Percentiles rank a stretch among this genome's conserved stretches.
phyloP scores from a whole-genome alignment of 1,284 basidiomycete genomes.

The Hypsizygus ulmarius region DNA sequence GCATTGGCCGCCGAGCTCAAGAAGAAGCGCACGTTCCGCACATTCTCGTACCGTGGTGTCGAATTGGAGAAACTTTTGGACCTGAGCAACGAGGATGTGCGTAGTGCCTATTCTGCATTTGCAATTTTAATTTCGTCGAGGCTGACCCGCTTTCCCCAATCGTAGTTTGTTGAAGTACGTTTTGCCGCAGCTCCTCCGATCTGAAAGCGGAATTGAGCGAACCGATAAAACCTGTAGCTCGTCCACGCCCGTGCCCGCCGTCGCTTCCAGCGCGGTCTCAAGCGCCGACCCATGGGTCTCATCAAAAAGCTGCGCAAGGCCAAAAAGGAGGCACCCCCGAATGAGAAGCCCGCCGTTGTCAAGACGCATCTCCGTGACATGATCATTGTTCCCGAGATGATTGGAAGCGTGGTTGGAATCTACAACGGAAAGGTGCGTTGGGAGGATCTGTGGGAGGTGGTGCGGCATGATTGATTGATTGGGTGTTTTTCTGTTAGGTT shows the following conservation, averaged over 20 bases:
- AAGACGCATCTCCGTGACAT: conserved; percentile 99
- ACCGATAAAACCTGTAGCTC: conserved; percentile 51
- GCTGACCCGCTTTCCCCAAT: conserved; percentile 10
- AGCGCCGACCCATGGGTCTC: conserved; percentile 97
- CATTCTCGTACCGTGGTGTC: conserved; percentile 97
- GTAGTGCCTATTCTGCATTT: conserved; percentile 22
- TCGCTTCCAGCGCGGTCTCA: conserved; percentile 98
- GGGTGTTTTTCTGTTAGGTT: conserved; percentile 45
- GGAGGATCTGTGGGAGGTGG: background rate
- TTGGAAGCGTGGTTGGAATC: conserved; percentile 93
- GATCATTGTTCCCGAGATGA: conserved; percentile 99
- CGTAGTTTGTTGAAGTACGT: conserved; percentile 74
- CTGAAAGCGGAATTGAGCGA: conserved; percentile 7
- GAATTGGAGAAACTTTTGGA: conserved; percentile 98
- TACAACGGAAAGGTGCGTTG: conserved; percentile 91
- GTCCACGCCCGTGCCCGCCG: conserved; percentile 98
- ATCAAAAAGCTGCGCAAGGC: conserved; percentile 99
- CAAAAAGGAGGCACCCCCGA: conserved; percentile 97
- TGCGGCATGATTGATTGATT: background rate
- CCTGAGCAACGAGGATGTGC: conserved; percentile 90
- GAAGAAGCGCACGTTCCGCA: conserved; percentile 98
- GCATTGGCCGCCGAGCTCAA: conserved; percentile 90
- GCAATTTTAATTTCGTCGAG: background rate
- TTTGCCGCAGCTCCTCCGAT: background rate
- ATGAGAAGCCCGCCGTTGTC: conserved; percentile 98